phyloP scores from a whole-genome alignment of 2,329 filamentous ascomycete genomes.

The Pseudogymnoascus sp. region DNA sequence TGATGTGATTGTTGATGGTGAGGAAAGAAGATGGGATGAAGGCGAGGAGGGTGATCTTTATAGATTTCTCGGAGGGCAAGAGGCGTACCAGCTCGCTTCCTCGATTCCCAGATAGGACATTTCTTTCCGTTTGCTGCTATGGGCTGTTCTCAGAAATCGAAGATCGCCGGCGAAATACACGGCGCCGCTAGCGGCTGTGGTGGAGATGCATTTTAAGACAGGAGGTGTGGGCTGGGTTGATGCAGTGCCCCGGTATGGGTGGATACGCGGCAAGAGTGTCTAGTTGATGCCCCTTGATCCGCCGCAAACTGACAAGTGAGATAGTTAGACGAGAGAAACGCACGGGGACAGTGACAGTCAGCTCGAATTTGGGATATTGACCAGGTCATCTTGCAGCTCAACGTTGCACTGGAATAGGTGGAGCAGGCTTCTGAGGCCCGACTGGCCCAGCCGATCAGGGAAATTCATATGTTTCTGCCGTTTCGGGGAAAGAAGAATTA shows the following conservation, averaged over 20 bases:
- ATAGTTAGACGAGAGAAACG: background rate
- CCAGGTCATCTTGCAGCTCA: background rate
- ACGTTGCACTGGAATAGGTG: background rate
- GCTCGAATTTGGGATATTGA: background rate
- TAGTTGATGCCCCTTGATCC: background rate
- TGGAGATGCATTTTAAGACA: conserved; percentile 1
- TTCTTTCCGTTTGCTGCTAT: background rate
- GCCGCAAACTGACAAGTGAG: conserved; percentile 4
- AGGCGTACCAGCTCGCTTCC: background rate
- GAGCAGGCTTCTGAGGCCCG: background rate
- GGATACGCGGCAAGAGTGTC: background rate
- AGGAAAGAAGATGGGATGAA: background rate
- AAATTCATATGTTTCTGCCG: background rate
- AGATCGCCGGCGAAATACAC: background rate
- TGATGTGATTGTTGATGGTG: background rate
- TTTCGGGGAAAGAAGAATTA: background rate
- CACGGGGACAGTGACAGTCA: background rate
- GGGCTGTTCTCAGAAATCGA: background rate
- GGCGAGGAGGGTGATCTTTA: background rate
- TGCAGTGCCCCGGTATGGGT: background rate
- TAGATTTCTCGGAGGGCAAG: background rate
- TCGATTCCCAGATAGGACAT: background rate
- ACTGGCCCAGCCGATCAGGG: background rate
- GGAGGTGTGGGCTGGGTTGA: background rate
- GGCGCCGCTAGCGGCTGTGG: background rate